Percentiles rank a stretch among this genome's conserved stretches.
These are phyloP conservation scores for Stagonosporopsis tanaceti DNA, from an alignment of 2,329 filamentous ascomycete genomes.

Conservation along the genomic window DNA sequence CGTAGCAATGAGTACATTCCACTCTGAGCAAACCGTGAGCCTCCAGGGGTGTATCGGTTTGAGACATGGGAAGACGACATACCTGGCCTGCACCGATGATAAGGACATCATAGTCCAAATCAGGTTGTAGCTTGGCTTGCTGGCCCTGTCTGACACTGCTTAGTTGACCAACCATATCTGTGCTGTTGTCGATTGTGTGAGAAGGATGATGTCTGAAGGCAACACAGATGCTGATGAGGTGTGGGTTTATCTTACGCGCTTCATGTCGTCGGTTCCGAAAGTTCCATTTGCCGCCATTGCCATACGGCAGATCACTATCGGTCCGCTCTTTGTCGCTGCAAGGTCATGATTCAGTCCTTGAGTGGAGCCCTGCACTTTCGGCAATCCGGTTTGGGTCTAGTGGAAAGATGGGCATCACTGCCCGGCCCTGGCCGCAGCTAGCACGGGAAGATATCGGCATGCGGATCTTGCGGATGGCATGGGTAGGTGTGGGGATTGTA, in stretches of 20 bases:
- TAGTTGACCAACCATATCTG: constrained; percentile 26
- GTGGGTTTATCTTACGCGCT: constrained; percentile 1
- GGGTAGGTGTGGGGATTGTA: no score
- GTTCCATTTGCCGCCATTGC: background rate
- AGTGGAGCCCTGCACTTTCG: constrained; percentile 1
- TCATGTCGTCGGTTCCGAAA: background rate
- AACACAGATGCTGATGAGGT: background rate
- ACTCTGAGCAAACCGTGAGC: constrained; percentile 7
- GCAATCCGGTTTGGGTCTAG: constrained; percentile 10
- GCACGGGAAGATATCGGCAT: background rate
- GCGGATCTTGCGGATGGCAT: no score
- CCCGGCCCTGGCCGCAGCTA: background rate
- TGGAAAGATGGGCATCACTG: no score
- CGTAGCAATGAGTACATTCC: constrained; percentile 49
- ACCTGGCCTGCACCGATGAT: constrained; percentile 46
- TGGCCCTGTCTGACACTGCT: constrained; percentile 5
- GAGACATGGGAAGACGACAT: background rate
- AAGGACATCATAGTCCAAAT: constrained; percentile 34
- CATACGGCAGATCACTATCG: background rate
- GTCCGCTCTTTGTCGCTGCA: background rate
- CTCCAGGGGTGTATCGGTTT: background rate
- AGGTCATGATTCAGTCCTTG: background rate
- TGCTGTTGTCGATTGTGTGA: background rate
- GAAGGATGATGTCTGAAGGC: background rate
- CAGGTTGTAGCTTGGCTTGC: constrained; percentile 22